These are phyloP conservation scores for Chlorophyllum brunneum DNA, from an alignment of 768 basidiomycete genomes.

Conservation along the genomic window DNA sequence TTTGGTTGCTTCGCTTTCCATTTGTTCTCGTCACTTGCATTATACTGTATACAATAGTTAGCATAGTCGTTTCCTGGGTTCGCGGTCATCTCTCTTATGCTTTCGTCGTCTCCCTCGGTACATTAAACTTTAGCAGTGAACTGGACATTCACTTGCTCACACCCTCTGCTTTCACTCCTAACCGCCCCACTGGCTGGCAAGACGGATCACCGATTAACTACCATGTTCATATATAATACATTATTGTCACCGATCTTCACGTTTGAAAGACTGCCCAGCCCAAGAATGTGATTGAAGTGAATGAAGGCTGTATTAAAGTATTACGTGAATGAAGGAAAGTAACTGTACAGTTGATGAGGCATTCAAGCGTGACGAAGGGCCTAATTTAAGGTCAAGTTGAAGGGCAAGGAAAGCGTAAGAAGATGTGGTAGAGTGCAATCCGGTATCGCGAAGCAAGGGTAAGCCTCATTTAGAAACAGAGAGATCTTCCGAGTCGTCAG, in stretches of 20 bases:
- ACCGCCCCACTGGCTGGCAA: background rate
- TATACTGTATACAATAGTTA: conserved; percentile 3
- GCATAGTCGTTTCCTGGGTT: conserved; percentile 1
- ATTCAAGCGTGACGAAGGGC: too few species aligned
- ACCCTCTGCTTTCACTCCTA: background rate
- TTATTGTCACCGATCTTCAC: too few species aligned
- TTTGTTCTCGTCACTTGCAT: background rate
- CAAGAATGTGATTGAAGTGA: background rate
- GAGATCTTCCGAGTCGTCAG: conserved; percentile 4
- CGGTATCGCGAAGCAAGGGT: too few species aligned
- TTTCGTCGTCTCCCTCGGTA: background rate
- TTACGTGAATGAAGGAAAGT: background rate
- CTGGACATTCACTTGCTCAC: background rate
- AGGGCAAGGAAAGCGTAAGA: too few species aligned
- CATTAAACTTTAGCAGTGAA: background rate
- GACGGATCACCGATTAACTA: too few species aligned
- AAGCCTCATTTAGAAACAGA: background rate
- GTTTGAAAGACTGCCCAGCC: too few species aligned
- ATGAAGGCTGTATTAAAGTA: background rate
- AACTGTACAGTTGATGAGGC: background rate
- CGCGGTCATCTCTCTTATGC: background rate
- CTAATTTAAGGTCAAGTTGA: too few species aligned
- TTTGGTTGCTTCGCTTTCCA: conserved; percentile 3
- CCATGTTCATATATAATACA: too few species aligned
- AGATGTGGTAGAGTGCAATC: too few species aligned